Evolutionary conservation across 2,329 filamentous ascomycete genomes (phyloP), one percentile per base, ranked within the genome.

Genomic region (Basipetospora chlamydospora): DNA sequence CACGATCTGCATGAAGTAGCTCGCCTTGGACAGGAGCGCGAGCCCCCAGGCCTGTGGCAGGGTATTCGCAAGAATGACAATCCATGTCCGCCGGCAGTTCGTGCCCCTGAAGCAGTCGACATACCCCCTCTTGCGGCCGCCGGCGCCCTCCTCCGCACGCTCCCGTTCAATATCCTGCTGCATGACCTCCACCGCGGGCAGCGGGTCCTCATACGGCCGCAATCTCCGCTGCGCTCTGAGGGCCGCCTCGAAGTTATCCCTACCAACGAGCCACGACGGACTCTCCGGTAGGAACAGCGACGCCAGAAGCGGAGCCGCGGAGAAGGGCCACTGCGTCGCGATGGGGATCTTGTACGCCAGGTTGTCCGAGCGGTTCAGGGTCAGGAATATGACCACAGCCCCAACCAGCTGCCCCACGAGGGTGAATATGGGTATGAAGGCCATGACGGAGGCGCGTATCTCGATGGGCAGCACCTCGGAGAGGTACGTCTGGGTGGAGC

Each of bases 201-300:
- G 8, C 25, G 25, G n/a, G 25, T n/a, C 25, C 25, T 8, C 25
- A 26, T n/a, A 26, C 25, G 8, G n/a, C 25, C n/a, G n/a, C 11
- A 33, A 21, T 11, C 18, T 21, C 18, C 3, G 18, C 30, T 22
- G 18, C 16, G 6, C 20, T 3, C 13, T 4, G 11, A 33, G 3
- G 4, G 18, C 30, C 18, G 16, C 9, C 6, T 33, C 30, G 4
- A 5, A 2, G 15, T 13, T 11, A 8, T n/a, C 30, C 18, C 20
- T 37, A 34, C 6, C 45, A 50, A 29, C 15, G 6, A 29, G 28
- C 15, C 11, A 29, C 2, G 28, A 29, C 4, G 68, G 68, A 10
- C 60, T 66, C 42, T 73, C 67, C 0, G 67, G 67, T 23, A 71
- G 55, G 30, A 64, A 28, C 22, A 63, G 44, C 0, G 64, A 53